These are phyloP conservation scores for Exophiala viscosa DNA, from an alignment of 2,329 filamentous ascomycete genomes.

Conservation along the genomic window DNA sequence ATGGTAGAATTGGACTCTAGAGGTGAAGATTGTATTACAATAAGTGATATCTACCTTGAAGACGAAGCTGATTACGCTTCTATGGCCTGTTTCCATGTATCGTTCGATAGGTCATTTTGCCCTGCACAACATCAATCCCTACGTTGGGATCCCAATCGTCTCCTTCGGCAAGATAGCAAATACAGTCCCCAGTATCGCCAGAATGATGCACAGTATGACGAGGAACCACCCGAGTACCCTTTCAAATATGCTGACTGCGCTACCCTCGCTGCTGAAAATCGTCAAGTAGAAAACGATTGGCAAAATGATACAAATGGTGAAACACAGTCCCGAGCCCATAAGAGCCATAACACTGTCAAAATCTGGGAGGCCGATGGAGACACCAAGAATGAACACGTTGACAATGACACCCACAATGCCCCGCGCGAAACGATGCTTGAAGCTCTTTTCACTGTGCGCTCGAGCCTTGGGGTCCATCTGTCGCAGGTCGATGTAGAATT, in stretches of 20 bases:
- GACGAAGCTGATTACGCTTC: too few species aligned
- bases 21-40: too few species aligned
- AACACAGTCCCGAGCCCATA: slow-evolving; percentile 84
- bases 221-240: slow-evolving; percentile 64
- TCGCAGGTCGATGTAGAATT: slow-evolving; percentile 66
- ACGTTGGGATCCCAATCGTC: slow-evolving; percentile 54
- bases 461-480: slow-evolving; percentile 32
- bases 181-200: slow-evolving; percentile 75
- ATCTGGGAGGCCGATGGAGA: slow-evolving; percentile 69
- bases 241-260: slow-evolving; percentile 63
- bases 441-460: slow-evolving; percentile 38
- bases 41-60: too few species aligned
- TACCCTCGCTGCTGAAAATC: slow-evolving; percentile 72
- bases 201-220: slow-evolving; percentile 63
- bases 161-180: slow-evolving; percentile 85
- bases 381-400: slow-evolving; percentile 67
- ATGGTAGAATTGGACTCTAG: too few species aligned
- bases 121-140: too few species aligned
- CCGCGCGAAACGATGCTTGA: slow-evolving; percentile 58
- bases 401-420: slow-evolving; percentile 62
- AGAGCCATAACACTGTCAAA: slow-evolving; percentile 92
- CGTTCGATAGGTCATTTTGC: neutral
- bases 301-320: slow-evolving; percentile 89
- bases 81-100: too few species aligned
- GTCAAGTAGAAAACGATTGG: slow-evolving; percentile 87